Conservation (phyloP, 441 rosid species). For the Aquilaria agallochum region DNA sequence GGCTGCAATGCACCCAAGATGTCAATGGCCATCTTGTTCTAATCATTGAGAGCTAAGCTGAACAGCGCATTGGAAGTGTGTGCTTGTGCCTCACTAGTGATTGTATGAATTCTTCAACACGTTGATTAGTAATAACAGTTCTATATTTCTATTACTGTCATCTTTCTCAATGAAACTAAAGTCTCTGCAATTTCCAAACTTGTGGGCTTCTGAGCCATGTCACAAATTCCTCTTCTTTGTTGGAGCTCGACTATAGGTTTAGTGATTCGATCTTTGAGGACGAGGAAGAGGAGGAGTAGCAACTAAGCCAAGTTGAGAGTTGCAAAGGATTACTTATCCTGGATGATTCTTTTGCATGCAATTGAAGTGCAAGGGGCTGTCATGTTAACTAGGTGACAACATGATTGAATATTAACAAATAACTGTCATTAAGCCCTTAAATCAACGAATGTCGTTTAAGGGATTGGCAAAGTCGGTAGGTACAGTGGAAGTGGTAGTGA, state of each 20-base stretch:
- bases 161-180: constrained; percentile 40
- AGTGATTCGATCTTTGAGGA: constrained; percentile 46
- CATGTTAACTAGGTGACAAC: constrained; percentile 42
- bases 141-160: constrained; percentile 19
- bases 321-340: constrained; percentile 21
- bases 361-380: constrained; percentile 28
- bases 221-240: constrained; percentile 46
- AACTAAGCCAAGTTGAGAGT: constrained; percentile 46
- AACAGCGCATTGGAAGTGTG: constrained; percentile 79
- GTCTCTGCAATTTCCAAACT: constrained; percentile 60
- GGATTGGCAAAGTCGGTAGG: no score
- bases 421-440: constrained; percentile 26
- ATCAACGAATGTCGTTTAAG: constrained; percentile 5
- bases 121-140: constrained; percentile 28
- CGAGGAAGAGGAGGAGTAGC: constrained; percentile 53
- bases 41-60: constrained; percentile 72
- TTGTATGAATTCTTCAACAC: constrained; percentile 46
- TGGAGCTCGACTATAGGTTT: constrained; percentile 19
- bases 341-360: constrained; percentile 48
- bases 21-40: constrained; percentile 80
- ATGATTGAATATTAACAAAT: constrained; percentile 29
- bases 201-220: constrained; percentile 46
- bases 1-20: constrained; percentile 83
- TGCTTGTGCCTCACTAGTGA: constrained; percentile 66
- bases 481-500: no score